Evolutionary conservation across 106 monocot genomes (phyloP).

Genomic region (Acorus calamus): DNA sequence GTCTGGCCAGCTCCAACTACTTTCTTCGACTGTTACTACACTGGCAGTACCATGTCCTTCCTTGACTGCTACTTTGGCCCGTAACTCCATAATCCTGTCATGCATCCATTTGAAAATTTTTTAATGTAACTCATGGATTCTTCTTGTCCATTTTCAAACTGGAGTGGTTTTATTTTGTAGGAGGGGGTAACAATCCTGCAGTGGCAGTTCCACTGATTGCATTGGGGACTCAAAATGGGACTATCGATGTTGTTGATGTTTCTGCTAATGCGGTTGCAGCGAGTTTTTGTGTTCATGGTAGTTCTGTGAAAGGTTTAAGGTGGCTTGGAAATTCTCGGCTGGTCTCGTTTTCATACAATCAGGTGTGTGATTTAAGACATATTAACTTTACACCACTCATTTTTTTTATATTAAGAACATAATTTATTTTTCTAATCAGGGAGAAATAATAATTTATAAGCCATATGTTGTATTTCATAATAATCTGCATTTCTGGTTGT

Average conservation of each 20-base stretch:
- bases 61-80: constrained; percentile 84
- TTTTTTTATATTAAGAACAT: too few relatives aligned
- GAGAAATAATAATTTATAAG: too few relatives aligned
- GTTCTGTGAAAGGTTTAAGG: constrained; percentile 71
- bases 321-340: constrained; percentile 99
- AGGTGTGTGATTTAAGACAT: constrained; percentile 28
- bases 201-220: constrained; percentile 96
- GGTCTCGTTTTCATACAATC: constrained; percentile 88
- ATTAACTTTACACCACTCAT: too few relatives aligned
- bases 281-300: constrained; percentile 89
- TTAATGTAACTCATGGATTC: neutral
- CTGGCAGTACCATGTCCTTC: constrained; percentile 95
- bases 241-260: constrained; percentile 90
- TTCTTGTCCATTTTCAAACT: constrained; percentile 5
- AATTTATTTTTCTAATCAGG: too few relatives aligned
- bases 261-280: constrained; percentile 78
- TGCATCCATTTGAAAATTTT: neutral
- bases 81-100: constrained; percentile 35
- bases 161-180: constrained; percentile 29
- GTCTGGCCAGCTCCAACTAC: constrained; percentile 93
- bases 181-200: constrained; percentile 94
- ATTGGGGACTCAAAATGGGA: constrained; percentile 88
- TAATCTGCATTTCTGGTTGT: too few relatives aligned
- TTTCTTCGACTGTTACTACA: constrained; percentile 90
- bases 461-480: too few relatives aligned